phyloP scores from a whole-genome alignment of 2,329 filamentous ascomycete species.

The Neoscytalidium dimidiatum region DNA sequence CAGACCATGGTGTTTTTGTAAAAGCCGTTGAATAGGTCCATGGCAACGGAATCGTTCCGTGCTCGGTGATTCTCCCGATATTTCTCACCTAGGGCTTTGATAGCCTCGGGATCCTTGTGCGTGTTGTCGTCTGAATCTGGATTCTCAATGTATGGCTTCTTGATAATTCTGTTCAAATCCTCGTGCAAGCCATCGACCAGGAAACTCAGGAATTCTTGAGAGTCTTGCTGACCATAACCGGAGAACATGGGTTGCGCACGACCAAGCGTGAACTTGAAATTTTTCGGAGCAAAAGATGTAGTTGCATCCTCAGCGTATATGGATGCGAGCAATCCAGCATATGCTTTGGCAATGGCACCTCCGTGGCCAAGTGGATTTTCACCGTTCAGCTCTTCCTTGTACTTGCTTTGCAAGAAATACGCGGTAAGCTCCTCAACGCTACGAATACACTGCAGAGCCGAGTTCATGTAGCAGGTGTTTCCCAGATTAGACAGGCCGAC shows the following conservation, averaged over 20 bases:
- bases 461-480: constrained; percentile 99
- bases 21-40: constrained; percentile 94
- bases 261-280: constrained; percentile 82
- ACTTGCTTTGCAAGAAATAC: constrained; percentile 74
- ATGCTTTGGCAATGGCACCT: constrained; percentile 83
- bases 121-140: constrained; percentile 97
- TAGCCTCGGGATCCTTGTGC: constrained; percentile 77
- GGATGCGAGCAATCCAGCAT: constrained; percentile 72
- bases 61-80: constrained; percentile 91
- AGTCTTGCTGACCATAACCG: constrained; percentile 94
- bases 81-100: constrained; percentile 80
- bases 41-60: constrained; percentile 92
- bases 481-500: constrained; percentile 88
- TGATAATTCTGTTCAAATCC: constrained; percentile 87
- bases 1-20: constrained; percentile 98
- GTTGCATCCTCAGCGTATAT: constrained; percentile 72
- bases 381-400: constrained; percentile 78
- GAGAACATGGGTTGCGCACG: constrained; percentile 83
- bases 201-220: constrained; percentile 95
- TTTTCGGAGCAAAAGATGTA: constrained; percentile 72
- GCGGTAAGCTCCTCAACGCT: constrained; percentile 91
- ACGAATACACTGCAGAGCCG: constrained; percentile 89
- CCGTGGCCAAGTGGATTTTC: constrained; percentile 83
- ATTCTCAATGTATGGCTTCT: constrained; percentile 97
- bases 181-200: constrained; percentile 93